A percentile compares a stretch with the other conserved stretches of the same genome.
Evolutionary conservation across 768 basidiomycete species (phyloP).

Genomic region (Pleurotus citrinopileatus): DNA sequence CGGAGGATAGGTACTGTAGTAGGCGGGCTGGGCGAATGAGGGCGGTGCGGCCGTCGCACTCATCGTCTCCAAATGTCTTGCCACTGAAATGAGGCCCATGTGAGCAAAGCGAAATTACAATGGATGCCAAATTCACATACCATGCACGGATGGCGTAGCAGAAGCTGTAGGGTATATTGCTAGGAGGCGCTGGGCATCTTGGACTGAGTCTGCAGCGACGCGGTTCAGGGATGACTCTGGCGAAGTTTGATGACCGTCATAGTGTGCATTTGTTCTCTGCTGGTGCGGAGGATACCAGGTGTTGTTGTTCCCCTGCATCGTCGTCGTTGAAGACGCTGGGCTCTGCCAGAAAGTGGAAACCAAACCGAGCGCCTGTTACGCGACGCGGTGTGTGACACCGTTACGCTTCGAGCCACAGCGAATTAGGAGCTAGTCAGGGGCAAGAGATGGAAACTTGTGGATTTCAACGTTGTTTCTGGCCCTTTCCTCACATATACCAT

Average conservation of each 20-base stretch:
- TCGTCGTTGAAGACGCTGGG: not conserved
- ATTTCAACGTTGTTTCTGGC: too few relatives aligned
- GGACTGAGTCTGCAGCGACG: constrained; percentile 47
- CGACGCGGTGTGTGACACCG: too few relatives aligned
- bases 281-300: constrained; percentile 14
- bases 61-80: constrained; percentile 62
- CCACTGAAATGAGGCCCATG: constrained; percentile 41
- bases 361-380: not conserved
- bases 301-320: constrained; percentile 11
- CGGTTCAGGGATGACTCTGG: constrained; percentile 11
- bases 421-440: too few relatives aligned
- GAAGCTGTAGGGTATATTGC: constrained; percentile 73
- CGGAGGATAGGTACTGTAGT: constrained; percentile 38
- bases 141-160: constrained; percentile 74
- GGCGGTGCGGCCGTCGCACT: constrained; percentile 58
- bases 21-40: constrained; percentile 59
- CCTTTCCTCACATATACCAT: too few relatives aligned
- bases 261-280: not conserved
- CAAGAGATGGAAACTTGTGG: too few relatives aligned
- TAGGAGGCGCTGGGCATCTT: constrained; percentile 65
- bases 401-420: too few relatives aligned
- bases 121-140: constrained; percentile 31
- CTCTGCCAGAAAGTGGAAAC: not conserved
- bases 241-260: constrained; percentile 3
- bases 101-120: constrained; percentile 5